Evolutionary conservation across 2,329 filamentous ascomycete genomes (phyloP), one percentile per base, ranked within the genome.

Genomic region (Pestalotiopsis sp.): DNA sequence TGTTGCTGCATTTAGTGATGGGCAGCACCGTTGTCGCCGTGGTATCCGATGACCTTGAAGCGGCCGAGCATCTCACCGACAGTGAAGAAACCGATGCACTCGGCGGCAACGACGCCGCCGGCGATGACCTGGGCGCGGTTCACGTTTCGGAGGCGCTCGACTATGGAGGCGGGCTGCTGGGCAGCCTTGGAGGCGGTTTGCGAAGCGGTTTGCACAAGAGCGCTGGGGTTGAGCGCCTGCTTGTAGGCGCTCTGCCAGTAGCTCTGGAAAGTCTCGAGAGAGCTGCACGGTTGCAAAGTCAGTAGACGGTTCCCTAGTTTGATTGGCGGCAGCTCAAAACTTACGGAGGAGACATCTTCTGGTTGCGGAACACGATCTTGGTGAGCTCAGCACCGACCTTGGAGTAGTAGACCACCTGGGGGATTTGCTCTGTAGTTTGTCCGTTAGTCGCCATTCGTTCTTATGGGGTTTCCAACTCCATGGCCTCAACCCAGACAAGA

Each of bases 301-400:
- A 65, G 66, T 64, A 70, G 62, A 40, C 24, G n/a, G 4, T 11
- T 39, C 39, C 39, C 71, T 67, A 69, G 17, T 9, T 9, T 14
- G 22, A 13, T 61, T 17, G 35, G 11, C 58, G 38, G 26, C 48
- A 7, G 22, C 61, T 65, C 52, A 58, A 58, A 20, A 85, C 94
- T 90, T 92, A 99, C 96, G 96, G 96, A 83, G 94, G 94, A 78
- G 87, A 85, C 94, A 99, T 98, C 85, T 92, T 93, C 83, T 95
- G 94, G 81, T 90, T 91, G 76, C 89, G 89, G 85, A 94, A 94
- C 73, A 98, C 89, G 74, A 98, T 87, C 88, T 93, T 97, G 79
- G 88, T 88, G 69, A 98, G 86, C 86, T 99, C 96, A 72, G 94
- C 84, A 75, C 87, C 92, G 78, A 98, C 95, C 81, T 90, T 92